Base-by-base conservation (phyloP, 495 filamentous ascomycete species). In the Astrocystis sublimbata region DNA sequence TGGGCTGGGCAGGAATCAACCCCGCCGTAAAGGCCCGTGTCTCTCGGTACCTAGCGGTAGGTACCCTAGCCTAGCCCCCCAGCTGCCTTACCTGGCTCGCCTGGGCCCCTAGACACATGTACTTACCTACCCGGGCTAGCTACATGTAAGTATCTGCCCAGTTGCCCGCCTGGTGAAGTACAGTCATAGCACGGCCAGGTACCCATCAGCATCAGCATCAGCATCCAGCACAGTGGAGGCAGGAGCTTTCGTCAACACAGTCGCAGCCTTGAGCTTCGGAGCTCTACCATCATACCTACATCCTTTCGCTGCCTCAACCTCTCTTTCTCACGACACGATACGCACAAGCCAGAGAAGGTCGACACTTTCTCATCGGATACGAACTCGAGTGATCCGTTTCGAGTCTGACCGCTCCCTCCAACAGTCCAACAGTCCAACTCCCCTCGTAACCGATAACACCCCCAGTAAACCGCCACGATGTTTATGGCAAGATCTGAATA, bases 401-500 rank as follows among this genome's bases (percentile, higher is more conserved):
- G n/a, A 41, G 40, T 21, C 35, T 13, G 6, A 52, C 24, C 24
- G 54, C 24, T 35, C 6, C 35, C 15, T 43, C 28, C 52, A 57
- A 65, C 3, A n/a, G n/a, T n/a, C 57, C 43, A 59, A 31, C 49
- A n/a, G n/a, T n/a, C n/a, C n/a, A 13, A 46, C 51, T 56, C 41
- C 65, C 49, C 66, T 66, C 68, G 62, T 46, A 52, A 40, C 28
- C 52, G 31, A n/a, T 51, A 52, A 31, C 51, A 31, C 51, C 54
- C 68, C 43, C 60, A 60, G 50, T 72, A 75, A 62, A 72, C 73
- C 72, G 63, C 68, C 87, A 93, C 80, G 66, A 97, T 97, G 94
- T 98, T 98, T 87, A 97, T 98, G 83, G 94, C 94, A 81, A 89
- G 96, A 76, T 97, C 93, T 76, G 94, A 98, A 94, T 98, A 98